phyloP scores from a whole-genome alignment of 257 asterid species.

The Petunia secreta region DNA sequence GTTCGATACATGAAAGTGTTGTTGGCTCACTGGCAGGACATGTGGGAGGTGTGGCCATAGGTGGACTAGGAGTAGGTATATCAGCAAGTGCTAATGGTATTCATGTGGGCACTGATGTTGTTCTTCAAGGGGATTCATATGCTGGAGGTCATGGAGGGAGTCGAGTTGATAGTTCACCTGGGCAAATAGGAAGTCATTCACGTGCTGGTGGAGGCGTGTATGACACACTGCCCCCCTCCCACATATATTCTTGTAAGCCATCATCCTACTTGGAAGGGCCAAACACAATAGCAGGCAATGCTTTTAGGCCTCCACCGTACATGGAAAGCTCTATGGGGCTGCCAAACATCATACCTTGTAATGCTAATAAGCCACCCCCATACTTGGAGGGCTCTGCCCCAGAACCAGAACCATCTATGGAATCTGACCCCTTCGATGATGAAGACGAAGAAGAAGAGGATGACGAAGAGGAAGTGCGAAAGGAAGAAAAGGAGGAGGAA shows the following conservation, averaged over 20 bases:
- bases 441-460: background rate
- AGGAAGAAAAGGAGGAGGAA: background rate
- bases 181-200: conserved; percentile 37
- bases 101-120: conserved; percentile 9
- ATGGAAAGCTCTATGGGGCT: too few species aligned
- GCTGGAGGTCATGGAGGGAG: conserved; percentile 37
- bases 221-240: conserved; percentile 36
- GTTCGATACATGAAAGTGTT: background rate
- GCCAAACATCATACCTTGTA: too few species aligned
- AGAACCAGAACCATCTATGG: background rate
- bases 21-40: conserved; percentile 1
- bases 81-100: conserved; percentile 26
- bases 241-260: conserved; percentile 41
- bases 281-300: background rate
- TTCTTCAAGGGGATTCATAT: background rate
- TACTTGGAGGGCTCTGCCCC: conserved; percentile 43
- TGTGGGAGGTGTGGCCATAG: conserved; percentile 29
- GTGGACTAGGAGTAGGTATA: conserved; percentile 34
- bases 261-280: conserved; percentile 18
- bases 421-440: conserved; percentile 16
- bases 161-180: conserved; percentile 34
- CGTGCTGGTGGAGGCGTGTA: conserved; percentile 43
- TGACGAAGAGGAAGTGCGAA: background rate
- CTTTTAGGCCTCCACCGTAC: too few species aligned
- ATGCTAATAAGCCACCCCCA: conserved; percentile 41